Conservation (phyloP, 257 asterid genomes). For the Jacaranda copaia region DNA sequence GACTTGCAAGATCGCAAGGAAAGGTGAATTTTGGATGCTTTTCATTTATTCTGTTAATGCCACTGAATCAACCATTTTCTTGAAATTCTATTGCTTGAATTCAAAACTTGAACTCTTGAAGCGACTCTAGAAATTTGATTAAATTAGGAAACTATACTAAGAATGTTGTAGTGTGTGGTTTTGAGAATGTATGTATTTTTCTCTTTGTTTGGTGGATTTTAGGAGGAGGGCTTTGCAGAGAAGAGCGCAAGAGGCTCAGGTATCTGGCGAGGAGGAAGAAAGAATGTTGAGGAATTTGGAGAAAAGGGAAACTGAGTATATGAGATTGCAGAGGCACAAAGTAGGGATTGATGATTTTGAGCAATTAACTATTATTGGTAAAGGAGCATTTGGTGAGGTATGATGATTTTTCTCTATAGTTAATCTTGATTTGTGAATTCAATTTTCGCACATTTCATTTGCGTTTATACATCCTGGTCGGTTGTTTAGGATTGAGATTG, state of each 20-base stretch:
- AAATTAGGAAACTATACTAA: not conserved
- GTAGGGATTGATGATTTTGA: constrained; percentile 97
- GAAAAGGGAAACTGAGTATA: constrained; percentile 88
- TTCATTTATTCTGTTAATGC: no score
- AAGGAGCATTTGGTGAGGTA: constrained; percentile 98
- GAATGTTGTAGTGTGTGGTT: not conserved
- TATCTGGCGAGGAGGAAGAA: constrained; percentile 88
- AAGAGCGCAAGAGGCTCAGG: constrained; percentile 82
- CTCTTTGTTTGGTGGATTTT: not conserved
- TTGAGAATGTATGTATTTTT: not conserved
- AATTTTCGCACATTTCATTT: constrained; percentile 9
- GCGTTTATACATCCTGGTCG: constrained; percentile 3
- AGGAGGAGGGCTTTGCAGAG: constrained; percentile 94
- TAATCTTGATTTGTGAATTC: not conserved
- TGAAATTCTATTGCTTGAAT: constrained; percentile 8
- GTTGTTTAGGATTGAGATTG: no score
- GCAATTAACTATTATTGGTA: constrained; percentile 87
- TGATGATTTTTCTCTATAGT: not conserved
- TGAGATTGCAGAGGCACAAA: constrained; percentile 99
- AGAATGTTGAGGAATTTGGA: constrained; percentile 90
- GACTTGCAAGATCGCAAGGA: constrained; percentile 80
- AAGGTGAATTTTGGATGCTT: constrained; percentile 50
- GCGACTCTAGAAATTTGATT: not conserved
- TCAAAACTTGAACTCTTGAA: not conserved
- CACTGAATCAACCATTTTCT: not conserved